Conservation (phyloP, 352 stramenopile genomes). For the Phytophthora nicotianae region DNA sequence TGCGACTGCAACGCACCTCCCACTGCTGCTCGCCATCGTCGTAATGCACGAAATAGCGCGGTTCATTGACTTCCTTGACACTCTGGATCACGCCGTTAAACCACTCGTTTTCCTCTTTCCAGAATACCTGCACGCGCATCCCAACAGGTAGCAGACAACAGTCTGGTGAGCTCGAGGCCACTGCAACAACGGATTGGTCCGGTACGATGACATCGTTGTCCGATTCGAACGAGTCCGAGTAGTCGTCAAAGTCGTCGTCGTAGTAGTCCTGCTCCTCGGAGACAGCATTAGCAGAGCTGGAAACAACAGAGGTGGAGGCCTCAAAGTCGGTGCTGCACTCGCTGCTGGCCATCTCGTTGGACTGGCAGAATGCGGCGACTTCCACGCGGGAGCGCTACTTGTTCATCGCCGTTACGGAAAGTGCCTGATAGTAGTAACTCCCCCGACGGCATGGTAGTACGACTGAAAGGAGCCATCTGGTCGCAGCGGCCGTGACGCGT, state of each 20-base stretch:
- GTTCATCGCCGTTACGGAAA: slow-evolving; percentile 17
- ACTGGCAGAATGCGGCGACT: slow-evolving; percentile 2
- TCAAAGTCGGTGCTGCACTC: slow-evolving; percentile 29
- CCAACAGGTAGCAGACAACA: slow-evolving; percentile 10
- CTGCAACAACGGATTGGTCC: neutral
- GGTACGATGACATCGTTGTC: slow-evolving; percentile 18
- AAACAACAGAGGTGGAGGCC: slow-evolving; percentile 10
- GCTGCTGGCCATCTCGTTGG: slow-evolving; percentile 14
- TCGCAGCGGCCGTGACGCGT: slow-evolving; percentile 13
- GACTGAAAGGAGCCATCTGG: neutral
- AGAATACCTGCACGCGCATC: slow-evolving; percentile 52
- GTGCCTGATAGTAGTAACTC: neutral
- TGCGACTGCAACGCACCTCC: slow-evolving; percentile 32
- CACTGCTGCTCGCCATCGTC: slow-evolving; percentile 56
- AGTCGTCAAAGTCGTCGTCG: slow-evolving; percentile 53
- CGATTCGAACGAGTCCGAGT: slow-evolving; percentile 60
- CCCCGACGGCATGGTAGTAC: neutral
- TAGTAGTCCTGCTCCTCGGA: slow-evolving; percentile 35
- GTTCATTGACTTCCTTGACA: slow-evolving; percentile 3
- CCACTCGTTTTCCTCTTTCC: slow-evolving; percentile 51
- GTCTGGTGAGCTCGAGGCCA: neutral
- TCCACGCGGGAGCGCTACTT: neutral
- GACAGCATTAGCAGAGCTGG: neutral
- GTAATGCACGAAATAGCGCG: slow-evolving; percentile 48
- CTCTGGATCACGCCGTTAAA: slow-evolving; percentile 39